These are phyloP conservation scores for Stropharia rugosoannulata DNA, from an alignment of 768 basidiomycete genomes.

Conservation along the genomic window DNA sequence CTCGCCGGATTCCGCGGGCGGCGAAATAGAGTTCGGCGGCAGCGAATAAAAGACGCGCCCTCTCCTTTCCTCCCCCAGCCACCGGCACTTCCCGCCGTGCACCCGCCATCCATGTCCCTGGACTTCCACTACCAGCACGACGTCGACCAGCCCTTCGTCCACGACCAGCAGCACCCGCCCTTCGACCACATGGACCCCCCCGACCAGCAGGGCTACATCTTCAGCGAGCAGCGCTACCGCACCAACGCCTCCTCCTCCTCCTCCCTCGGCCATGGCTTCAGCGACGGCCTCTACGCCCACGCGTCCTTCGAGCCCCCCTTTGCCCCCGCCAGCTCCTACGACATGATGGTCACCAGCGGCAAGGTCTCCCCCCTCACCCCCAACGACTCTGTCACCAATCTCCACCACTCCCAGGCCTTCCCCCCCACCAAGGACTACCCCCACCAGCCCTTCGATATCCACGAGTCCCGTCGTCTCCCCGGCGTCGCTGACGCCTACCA, in stretches of 20 bases:
- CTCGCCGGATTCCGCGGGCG: conserved; percentile 29
- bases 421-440: conserved; percentile 59
- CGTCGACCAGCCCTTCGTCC: conserved; percentile 24
- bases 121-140: conserved; percentile 54
- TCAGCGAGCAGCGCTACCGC: conserved; percentile 70
- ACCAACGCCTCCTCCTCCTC: conserved; percentile 72
- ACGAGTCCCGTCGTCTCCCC: conserved; percentile 43
- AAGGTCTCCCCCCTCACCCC: conserved; percentile 79
- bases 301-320: conserved; percentile 60
- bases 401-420: conserved; percentile 57
- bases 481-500: conserved; percentile 41
- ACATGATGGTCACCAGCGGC: conserved; percentile 65
- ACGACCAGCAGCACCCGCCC: conserved; percentile 15
- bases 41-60: conserved; percentile 23
- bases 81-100: conserved; percentile 40
- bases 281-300: conserved; percentile 59
- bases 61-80: neutral
- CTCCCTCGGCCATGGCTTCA: conserved; percentile 52
- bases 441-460: conserved; percentile 55
- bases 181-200: conserved; percentile 45
- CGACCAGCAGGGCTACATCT: conserved; percentile 63
- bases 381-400: conserved; percentile 55
- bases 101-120: conserved; percentile 40
- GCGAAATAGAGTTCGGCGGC: conserved; percentile 6
- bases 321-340: conserved; percentile 60